Evolutionary conservation across 2,329 filamentous ascomycete genomes (phyloP).

Genomic region (Colletotrichum navitas): DNA sequence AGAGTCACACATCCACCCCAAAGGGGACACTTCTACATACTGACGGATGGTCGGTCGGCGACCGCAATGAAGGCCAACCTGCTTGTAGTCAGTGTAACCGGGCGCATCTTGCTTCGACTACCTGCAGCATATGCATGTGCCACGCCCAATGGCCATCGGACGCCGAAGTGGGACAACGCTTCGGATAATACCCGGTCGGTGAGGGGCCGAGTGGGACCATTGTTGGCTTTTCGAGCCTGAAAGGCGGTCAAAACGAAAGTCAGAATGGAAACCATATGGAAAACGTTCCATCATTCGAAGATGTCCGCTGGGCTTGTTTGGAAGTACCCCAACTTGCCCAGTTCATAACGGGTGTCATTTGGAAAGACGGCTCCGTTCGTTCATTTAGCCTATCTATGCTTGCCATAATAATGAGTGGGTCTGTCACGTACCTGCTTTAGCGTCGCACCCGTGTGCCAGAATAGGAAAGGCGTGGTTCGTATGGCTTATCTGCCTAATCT

Average conservation of each 20-base stretch:
- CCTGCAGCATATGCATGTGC: neutral
- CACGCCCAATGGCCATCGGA: neutral
- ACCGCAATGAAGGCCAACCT: rapidly evolving
- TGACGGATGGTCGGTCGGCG: neutral
- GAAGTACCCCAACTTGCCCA: neutral
- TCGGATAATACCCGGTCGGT: neutral
- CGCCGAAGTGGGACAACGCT: neutral
- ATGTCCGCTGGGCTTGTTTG: no score
- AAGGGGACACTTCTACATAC: neutral
- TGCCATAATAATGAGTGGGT: neutral
- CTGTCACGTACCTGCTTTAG: neutral
- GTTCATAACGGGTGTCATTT: neutral
- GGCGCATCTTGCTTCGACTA: neutral
- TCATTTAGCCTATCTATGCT: no score
- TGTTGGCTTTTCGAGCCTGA: neutral
- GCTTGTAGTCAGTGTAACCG: neutral
- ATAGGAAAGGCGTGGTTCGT: neutral
- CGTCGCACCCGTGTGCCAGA: neutral
- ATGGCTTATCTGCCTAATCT: neutral
- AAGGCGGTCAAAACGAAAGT: neutral
- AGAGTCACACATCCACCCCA: neutral
- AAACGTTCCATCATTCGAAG: no score
- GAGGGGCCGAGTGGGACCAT: neutral
- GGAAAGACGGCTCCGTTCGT: neutral
- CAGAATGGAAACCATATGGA: no score